Evolutionary conservation across 163 green algal species (phyloP), one percentile per base, ranked within the genome.

Genomic region (Scenedesmus sp.): DNA sequence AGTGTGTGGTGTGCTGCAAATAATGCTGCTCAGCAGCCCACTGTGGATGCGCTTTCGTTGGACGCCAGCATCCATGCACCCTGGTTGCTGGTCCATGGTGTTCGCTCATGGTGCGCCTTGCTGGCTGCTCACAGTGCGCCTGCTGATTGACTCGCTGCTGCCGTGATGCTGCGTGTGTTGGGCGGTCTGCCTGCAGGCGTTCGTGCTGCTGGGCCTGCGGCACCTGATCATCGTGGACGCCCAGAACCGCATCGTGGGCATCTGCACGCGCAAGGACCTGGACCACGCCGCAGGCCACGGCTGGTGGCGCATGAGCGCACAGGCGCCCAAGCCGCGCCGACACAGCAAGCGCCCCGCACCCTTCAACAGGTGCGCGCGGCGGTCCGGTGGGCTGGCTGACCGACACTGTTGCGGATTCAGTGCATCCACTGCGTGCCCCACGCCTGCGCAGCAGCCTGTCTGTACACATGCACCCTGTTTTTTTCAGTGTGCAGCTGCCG

Each of bases 191-290:
- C 33, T 86, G 94, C 49, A 95, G 94, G 93, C 97, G 16, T 99
- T 99, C 93, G 89, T 96, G 61, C 88, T 92, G 20, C 94, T 99
- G 78, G 96, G 95, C 2, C 93, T 99, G 93, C 95, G 97, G 18
- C 97, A 99, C 92, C 94, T 99, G 89, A 93, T 95, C 35, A 97
- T 99, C 30, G 94, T 98, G 44, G 96, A 99, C 83, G 89, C 81
- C 1, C 81, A 90, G n/a, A 96, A 96, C 91, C 86, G 91, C 73
- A 95, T 98, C 68, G 89, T 96, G 30, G 97, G 97, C 87, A 98
- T 99, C 89, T 98, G 99, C 93, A 99, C 97, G 9, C 95, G 97
- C 65, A 98, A 99, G 93, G 97, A 99, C 91, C 94, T 99, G 56
- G 97, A 98, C 90, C 90, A 92, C 35, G 90, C 92, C 15, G 87